phyloP scores from a whole-genome alignment of 2,329 filamentous ascomycete species.

The Phoma sp. region DNA sequence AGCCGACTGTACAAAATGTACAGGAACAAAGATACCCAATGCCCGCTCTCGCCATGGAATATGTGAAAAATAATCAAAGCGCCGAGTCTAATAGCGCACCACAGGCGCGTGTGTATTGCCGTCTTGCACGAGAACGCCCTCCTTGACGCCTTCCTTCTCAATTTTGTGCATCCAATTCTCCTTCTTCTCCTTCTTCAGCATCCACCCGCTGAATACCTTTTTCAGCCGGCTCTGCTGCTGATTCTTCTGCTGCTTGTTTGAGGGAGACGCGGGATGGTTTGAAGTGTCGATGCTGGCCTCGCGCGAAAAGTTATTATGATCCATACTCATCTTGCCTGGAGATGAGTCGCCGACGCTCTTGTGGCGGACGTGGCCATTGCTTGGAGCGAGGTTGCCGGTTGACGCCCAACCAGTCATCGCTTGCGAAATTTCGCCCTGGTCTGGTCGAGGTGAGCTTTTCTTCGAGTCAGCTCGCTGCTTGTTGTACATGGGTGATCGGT shows the following conservation, averaged over 20 bases:
- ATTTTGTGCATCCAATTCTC: constrained; percentile 54
- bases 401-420: constrained; percentile 39
- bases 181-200: constrained; percentile 48
- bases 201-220: constrained; percentile 47
- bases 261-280: constrained; percentile 17
- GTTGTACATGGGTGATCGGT: constrained; percentile 26
- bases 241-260: constrained; percentile 31
- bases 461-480: constrained; percentile 23
- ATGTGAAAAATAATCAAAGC: background rate
- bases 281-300: constrained; percentile 41
- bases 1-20: background rate
- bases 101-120: constrained; percentile 38
- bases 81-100: constrained; percentile 40
- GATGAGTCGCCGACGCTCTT: constrained; percentile 24
- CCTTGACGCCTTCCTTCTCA: constrained; percentile 51
- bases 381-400: constrained; percentile 25
- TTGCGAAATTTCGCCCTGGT: constrained; percentile 17
- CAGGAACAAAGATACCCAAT: background rate
- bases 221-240: constrained; percentile 45
- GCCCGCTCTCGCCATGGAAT: background rate
- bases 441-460: constrained; percentile 19
- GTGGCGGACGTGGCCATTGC: constrained; percentile 25
- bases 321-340: constrained; percentile 34
- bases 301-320: constrained; percentile 42
- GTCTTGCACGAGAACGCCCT: constrained; percentile 48